A percentile compares a stretch with the other conserved stretches of the same genome.
Conservation (phyloP, 169 alveolate genomes). For the Cystoisospora suis region DNA sequence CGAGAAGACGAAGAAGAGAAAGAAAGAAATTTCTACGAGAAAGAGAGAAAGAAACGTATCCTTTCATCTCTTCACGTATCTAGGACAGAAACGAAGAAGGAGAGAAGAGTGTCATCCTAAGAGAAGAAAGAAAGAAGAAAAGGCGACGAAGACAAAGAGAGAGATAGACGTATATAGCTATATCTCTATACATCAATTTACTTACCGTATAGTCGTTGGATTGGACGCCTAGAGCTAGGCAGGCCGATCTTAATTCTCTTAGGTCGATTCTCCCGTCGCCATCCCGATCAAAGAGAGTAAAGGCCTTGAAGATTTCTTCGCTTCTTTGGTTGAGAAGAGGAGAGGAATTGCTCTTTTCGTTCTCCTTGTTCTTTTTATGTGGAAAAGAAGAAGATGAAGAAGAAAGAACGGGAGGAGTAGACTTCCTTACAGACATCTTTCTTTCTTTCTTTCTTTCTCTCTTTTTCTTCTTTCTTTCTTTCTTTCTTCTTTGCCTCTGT, state of each 20-base stretch:
- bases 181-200: no score
- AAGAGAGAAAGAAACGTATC: no score
- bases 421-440: no score
- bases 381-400: background rate
- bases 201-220: conserved; percentile 8
- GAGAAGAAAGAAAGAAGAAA: background rate
- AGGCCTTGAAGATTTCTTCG: background rate
- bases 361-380: background rate
- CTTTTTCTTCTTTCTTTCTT: background rate
- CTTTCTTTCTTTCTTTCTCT: background rate
- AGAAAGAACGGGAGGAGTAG: background rate
- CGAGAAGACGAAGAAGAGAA: no score
- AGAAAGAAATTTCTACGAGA: no score
- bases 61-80: no score
- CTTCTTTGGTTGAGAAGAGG: background rate
- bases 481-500: background rate
- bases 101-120: background rate
- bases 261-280: conserved; percentile 11
- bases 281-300: conserved; percentile 5
- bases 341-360: no score
- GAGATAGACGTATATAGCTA: no score
- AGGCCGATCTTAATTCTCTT: conserved; percentile 2
- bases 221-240: conserved; percentile 9
- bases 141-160: background rate
- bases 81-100: no score